Percentiles rank a stretch among this genome's conserved stretches.
These are phyloP conservation scores for Clavispora carvajalis DNA, from an alignment of 805 yeast genomes.

Conservation along the genomic window DNA sequence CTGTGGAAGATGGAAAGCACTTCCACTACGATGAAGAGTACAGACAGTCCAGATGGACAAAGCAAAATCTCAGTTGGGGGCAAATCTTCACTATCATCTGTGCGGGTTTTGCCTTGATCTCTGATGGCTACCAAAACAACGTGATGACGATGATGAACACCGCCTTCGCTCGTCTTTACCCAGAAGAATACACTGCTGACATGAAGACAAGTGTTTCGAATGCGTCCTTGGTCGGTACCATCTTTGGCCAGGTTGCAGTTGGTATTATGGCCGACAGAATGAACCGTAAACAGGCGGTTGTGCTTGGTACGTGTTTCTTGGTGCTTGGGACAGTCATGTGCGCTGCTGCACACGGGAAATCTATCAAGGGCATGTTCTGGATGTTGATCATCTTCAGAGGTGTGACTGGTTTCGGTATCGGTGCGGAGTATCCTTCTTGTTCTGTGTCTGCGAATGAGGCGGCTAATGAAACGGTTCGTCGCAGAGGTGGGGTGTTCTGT, in stretches of 20 bases:
- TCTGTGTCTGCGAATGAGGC: constrained; percentile 69
- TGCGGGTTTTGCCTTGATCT: constrained; percentile 70
- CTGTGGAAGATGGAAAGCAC: constrained; percentile 8
- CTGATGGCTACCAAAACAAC: constrained; percentile 75
- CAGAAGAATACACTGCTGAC: constrained; percentile 36
- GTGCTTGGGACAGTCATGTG: constrained; percentile 62
- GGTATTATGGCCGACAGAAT: constrained; percentile 62
- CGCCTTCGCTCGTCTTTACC: constrained; percentile 43
- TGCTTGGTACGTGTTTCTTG: constrained; percentile 55
- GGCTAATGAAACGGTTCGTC: constrained; percentile 59
- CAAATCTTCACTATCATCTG: constrained; percentile 48
- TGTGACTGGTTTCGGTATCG: constrained; percentile 72
- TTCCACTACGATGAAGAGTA: constrained; percentile 30
- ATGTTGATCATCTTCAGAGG: constrained; percentile 73
- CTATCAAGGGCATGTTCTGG: constrained; percentile 66
- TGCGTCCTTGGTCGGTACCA: constrained; percentile 63
- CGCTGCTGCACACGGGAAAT: constrained; percentile 62
- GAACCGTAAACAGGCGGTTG: constrained; percentile 69
- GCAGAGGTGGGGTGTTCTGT: constrained; percentile 62
- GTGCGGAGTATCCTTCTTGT: constrained; percentile 72
- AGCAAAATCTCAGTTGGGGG: constrained; percentile 18
- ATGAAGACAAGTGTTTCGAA: constrained; percentile 65
- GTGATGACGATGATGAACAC: constrained; percentile 66
- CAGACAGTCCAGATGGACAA: constrained; percentile 24
- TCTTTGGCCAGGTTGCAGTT: constrained; percentile 62